phyloP scores from a whole-genome alignment of 2,329 filamentous ascomycete genomes.

The Parascedosporium putredinis region DNA sequence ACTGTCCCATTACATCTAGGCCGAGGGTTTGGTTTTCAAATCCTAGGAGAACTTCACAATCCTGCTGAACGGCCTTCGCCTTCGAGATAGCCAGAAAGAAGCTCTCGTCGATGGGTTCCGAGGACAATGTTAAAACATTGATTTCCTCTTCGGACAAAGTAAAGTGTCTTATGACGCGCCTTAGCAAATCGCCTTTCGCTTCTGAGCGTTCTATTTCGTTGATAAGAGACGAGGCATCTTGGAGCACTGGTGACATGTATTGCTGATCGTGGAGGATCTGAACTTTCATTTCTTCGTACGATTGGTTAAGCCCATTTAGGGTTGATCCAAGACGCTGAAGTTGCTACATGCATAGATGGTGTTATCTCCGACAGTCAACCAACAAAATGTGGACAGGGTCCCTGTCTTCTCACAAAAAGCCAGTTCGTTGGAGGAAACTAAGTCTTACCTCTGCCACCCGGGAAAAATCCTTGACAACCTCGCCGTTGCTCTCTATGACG shows the following conservation, averaged over 20 bases:
- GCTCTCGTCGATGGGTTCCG: constrained; percentile 71
- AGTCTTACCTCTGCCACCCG: constrained; percentile 68
- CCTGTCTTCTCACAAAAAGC: too few species aligned
- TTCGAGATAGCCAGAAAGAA: constrained; percentile 73
- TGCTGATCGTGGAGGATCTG: constrained; percentile 66
- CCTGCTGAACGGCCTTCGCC: constrained; percentile 77
- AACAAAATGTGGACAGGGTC: too few species aligned
- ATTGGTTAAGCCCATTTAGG: constrained; percentile 67
- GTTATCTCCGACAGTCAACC: too few species aligned
- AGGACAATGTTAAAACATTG: constrained; percentile 62
- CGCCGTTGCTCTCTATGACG: constrained; percentile 84
- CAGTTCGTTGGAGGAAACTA: too few species aligned
- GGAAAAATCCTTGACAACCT: constrained; percentile 80
- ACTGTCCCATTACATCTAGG: constrained; percentile 83
- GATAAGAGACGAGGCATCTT: constrained; percentile 66
- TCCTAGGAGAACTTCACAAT: constrained; percentile 81
- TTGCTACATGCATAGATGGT: too few species aligned
- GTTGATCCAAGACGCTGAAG: constrained; percentile 71
- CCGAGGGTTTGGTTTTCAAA: constrained; percentile 84
- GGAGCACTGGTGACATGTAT: constrained; percentile 63
- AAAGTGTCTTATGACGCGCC: constrained; percentile 73
- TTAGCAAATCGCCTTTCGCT: constrained; percentile 67
- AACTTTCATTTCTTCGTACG: constrained; percentile 68
- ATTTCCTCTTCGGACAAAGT: constrained; percentile 73
- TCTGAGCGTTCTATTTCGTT: constrained; percentile 64